Evolutionary conservation across 345 rosid genomes (phyloP), one percentile per base, ranked within the genome.

Genomic region (Tarenaya hassleriana): DNA sequence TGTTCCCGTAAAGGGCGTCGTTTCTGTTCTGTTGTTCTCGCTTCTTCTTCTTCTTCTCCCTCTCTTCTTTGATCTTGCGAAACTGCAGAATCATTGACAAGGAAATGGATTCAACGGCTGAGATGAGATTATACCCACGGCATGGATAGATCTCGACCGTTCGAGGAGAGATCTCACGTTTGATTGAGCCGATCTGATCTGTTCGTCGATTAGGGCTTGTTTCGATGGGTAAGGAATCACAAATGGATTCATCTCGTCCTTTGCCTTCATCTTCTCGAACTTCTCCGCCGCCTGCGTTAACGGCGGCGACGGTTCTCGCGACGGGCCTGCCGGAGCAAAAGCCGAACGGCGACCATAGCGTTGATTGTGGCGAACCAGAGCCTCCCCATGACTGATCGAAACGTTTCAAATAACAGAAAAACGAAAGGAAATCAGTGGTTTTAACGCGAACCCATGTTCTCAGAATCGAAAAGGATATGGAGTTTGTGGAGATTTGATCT

Each of bases 181-280:
- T 68, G 72, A 77, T 44, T 72, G 77, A 50, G 70, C 48, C n/a
- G 71, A 71, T 60, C 69, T 50, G 18, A 72, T 71, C 71, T 69
- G 79, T 8, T 64, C 56, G 38, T 70, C 82, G 16, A 69, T 72
- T 12, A 75, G 70, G 29, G 73, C 60, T 62, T 70, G 75, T 58
- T 61, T 75, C 6, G 72, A 61, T 32, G n/a, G n/a, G n/a, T n/a
- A n/a, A n/a, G n/a, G n/a, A n/a, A n/a, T n/a, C n/a, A n/a, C n/a
- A n/a, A n/a, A n/a, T n/a, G n/a, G n/a, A n/a, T n/a, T n/a, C n/a
- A n/a, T n/a, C n/a, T n/a, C n/a, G n/a, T n/a, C n/a, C n/a, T n/a
- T n/a, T n/a, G 33, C 63, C 66, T 60, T 66, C 56, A 42, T 61
- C 62, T 73, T 68, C 47, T 65, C 70, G 38, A 61, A 48, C 15